Base-by-base conservation (phyloP, 345 rosid species). In the Nasturtium officinale region DNA sequence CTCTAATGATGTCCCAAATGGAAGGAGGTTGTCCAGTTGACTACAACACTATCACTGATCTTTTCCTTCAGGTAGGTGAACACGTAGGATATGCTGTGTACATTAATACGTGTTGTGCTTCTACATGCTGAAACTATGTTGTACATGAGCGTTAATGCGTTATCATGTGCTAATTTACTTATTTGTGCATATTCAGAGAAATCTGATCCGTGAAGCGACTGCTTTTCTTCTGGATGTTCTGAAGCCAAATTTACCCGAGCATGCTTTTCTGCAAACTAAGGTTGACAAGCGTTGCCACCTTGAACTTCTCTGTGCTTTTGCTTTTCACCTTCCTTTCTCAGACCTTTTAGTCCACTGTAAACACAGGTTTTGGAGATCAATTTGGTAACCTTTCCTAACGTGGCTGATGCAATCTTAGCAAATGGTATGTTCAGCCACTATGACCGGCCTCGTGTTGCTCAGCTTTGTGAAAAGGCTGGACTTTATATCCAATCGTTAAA, bases 1-100 rank as follows among this genome's bases (percentile, higher is more conserved):
- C 99, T 61, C 79, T 96, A 79, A 96, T 96, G 99, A 96, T 96
- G 99, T 92, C 99, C 65, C 98, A 96, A 89, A 96, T 96, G 99
- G 99, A 92, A 83, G 99, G 97, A 71, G 99, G 99, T 26, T 92
- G 96, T 75, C 99, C 99, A 18, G 83, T 96, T 80, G 99, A 96
- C 81, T 96, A 90, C 85, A 96, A 96, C 64, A 96, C 98, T 61
- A 92, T 96, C 60, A 92, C 99, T 28, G 99, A 96, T 90, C 96
- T 96, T 59, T 96, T 96, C 72, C 98, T 96, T 80, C 99, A 96
- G 99, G 99, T 96, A 57, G 75, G 75, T 11, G 66, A 56, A 60
- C 33, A 38, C 50, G 40, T 50, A 12, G 28, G 26, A 52, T 26
- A 16, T 67, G 10, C n/a, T 56, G 67, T 61, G 11, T 30, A 40